Percentiles rank a stretch among this genome's conserved stretches.
Conservation (phyloP, 805 yeast genomes). For the Starmerella sp. region DNA sequence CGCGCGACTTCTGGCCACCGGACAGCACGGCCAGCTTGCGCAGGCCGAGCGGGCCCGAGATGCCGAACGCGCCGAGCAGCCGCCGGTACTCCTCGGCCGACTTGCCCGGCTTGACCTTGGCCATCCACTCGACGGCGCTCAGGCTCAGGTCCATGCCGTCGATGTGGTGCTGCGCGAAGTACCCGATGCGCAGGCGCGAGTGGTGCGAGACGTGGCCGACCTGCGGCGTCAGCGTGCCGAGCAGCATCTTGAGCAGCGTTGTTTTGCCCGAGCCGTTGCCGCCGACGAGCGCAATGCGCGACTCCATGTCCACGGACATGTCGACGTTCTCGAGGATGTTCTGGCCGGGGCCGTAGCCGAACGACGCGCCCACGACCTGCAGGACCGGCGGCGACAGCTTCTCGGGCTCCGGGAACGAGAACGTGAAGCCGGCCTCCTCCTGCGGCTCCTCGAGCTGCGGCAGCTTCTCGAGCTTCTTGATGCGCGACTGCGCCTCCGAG, state of each 20-base stretch:
- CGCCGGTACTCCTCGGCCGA: slow-evolving; percentile 95
- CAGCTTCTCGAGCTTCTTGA: slow-evolving; percentile 87
- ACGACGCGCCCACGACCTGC: slow-evolving; percentile 74
- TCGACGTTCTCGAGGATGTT: slow-evolving; percentile 67
- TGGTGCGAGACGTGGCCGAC: slow-evolving; percentile 72
- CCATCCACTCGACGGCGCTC: slow-evolving; percentile 92
- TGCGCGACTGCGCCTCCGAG: slow-evolving; percentile 94
- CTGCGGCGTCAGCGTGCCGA: slow-evolving; percentile 64
- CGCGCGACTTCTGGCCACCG: slow-evolving; percentile 98
- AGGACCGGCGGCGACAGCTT: slow-evolving; percentile 85
- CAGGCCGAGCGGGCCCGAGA: slow-evolving; percentile 84
- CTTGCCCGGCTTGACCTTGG: slow-evolving; percentile 78
- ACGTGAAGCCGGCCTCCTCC: slow-evolving; percentile 72
- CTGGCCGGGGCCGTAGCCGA: slow-evolving; percentile 55
- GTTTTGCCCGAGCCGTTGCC: slow-evolving; percentile 99
- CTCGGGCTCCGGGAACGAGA: slow-evolving; percentile 93
- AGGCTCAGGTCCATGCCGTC: slow-evolving; percentile 85
- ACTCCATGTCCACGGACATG: slow-evolving; percentile 81
- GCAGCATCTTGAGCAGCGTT: slow-evolving; percentile 73
- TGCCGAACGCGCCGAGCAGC: slow-evolving; percentile 93
- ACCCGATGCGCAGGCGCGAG: slow-evolving; percentile 82
- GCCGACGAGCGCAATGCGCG: slow-evolving; percentile 94
- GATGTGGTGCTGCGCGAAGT: slow-evolving; percentile 97
- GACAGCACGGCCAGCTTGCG: slow-evolving; percentile 83
- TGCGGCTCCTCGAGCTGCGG: slow-evolving; percentile 91